Base-by-base conservation (phyloP, 139 green algal species). In the Edaphochlamys debaryana region DNA sequence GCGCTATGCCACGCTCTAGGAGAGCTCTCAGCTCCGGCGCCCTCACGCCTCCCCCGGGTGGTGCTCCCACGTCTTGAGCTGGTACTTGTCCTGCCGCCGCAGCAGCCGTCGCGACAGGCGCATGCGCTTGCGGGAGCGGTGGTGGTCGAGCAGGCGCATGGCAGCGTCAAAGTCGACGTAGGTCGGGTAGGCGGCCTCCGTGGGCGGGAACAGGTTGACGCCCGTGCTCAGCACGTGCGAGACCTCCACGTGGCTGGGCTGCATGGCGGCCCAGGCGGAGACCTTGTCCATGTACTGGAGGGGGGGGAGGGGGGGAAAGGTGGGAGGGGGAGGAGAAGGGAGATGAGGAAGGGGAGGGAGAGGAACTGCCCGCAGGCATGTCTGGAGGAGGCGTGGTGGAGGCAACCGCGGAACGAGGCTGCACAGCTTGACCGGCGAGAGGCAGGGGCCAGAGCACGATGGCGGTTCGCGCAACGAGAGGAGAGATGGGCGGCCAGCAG, bases 201-300 rank as follows among this genome's bases (percentile, higher is more conserved):
- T 38, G 19, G 85, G 85, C 42, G 85, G 87, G 73, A 87, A 91
- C 25, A 91, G 79, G 32, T 73, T 84, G 66, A 91, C 75, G 73
- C 79, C 82, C 19, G 78, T 67, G 54, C 48, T 42, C 20, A 85
- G 67, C 54, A 23, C 27, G 25, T 72, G 56, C 27, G 40, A 69
- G 7, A 62, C 6, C 82, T 91, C 87, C 3, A 91, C 52, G 67
- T 91, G 87, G 58, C 32, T 85, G 22, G 87, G 87, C 72, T 85
- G 82, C 45, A 68, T 42, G 70, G 70, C 68, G 20, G 67, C 42
- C 87, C 87, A 91, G 42, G 58, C 79, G 48, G 70, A 82, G 27
- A 87, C 78, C 80, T 87, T 90, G 80, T 90, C 86, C 86, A 90
- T 90, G 85, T 87, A 66, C n/a, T 22, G n/a, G n/a, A n/a, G n/a